phyloP scores from a whole-genome alignment of 441 rosid genomes.

The Cnidoscolus chayamansa region DNA sequence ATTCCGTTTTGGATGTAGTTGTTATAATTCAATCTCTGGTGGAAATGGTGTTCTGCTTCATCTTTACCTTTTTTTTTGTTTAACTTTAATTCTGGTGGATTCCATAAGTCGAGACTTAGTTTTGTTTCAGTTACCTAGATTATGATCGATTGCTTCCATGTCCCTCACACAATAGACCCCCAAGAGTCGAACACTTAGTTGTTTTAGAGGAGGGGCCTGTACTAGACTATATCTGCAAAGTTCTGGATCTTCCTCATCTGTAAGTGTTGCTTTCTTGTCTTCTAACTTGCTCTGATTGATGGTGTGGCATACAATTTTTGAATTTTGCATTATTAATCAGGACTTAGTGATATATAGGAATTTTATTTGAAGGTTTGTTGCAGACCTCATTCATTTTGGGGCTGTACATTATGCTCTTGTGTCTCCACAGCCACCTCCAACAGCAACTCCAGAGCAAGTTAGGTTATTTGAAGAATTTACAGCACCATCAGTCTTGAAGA shows the following conservation, averaged over 20 bases:
- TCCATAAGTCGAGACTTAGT: not conserved
- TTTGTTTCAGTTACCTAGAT: slow-evolving; percentile 47
- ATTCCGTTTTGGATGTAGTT: no score
- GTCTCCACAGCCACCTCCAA: slow-evolving; percentile 73
- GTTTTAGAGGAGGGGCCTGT: slow-evolving; percentile 61
- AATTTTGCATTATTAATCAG: slow-evolving; percentile 8
- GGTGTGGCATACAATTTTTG: not conserved
- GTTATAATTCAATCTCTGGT: no score
- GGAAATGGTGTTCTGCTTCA: no score
- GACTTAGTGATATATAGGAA: slow-evolving; percentile 35
- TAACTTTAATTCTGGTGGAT: not conserved
- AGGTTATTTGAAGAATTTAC: slow-evolving; percentile 57
- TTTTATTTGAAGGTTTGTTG: slow-evolving; percentile 79
- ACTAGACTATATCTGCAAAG: slow-evolving; percentile 49
- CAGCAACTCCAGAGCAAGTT: slow-evolving; percentile 67
- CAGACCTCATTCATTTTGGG: slow-evolving; percentile 88
- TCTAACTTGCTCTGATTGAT: slow-evolving; percentile 19
- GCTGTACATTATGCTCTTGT: slow-evolving; percentile 85
- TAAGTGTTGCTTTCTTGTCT: slow-evolving; percentile 36
- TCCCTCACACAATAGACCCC: slow-evolving; percentile 48
- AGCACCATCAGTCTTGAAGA: slow-evolving; percentile 51
- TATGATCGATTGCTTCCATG: slow-evolving; percentile 74
- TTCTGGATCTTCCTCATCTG: slow-evolving; percentile 77
- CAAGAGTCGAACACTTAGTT: slow-evolving; percentile 77
- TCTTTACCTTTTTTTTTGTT: no score